Base-by-base conservation (phyloP, 2,329 filamentous ascomycete species). In the Xylariales sp. region DNA sequence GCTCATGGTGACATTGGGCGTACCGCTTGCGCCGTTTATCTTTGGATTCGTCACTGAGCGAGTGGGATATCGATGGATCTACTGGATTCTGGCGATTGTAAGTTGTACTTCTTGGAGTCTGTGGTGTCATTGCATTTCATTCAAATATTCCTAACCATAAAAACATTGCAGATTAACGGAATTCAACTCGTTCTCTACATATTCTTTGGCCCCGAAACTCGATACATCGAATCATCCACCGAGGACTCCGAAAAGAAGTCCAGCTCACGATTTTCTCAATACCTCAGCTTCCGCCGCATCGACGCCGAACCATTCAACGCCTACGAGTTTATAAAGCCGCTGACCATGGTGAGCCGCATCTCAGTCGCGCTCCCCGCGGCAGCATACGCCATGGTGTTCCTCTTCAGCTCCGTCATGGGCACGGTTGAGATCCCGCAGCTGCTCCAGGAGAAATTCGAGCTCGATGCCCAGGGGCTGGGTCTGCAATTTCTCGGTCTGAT, bases 381-480 rank as follows among this genome's bases (percentile, higher is more conserved):
- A 12, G 65, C 71, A 3, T 79, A 81, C 50, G 55, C 72, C 4
- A 75, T 81, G 64, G 59, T 76, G 7, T 81, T 81, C 53, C 59
- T 72, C 5, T 80, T 74, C 50, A 64, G 56, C 23, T 68, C 62
- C 27, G 69, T 79, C 8, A 58, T 79, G 44, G 57, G 69, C 38
- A 74, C 74, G 0, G 69, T 81, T 18, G 76, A 81, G 47, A 72
- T 81, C 4, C 77, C 77, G 1, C 74, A 79, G 40, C 61, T 81
- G 1, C 75, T 78, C 44, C 63, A 66, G 5, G 55, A 64, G 24
- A 72, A 72, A 42, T 83, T 77, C 40, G 66, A 66, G 12, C 70
- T 81, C 59, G 72, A 76, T 49, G 55, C 72, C 0, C 67, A 81
- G 51, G 69, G 79, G 41, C 61, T 80, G 6, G 77, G 77, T 0